Evolutionary conservation across 2,329 filamentous ascomycete species (phyloP).

Genomic region (Aulographum hederae): DNA sequence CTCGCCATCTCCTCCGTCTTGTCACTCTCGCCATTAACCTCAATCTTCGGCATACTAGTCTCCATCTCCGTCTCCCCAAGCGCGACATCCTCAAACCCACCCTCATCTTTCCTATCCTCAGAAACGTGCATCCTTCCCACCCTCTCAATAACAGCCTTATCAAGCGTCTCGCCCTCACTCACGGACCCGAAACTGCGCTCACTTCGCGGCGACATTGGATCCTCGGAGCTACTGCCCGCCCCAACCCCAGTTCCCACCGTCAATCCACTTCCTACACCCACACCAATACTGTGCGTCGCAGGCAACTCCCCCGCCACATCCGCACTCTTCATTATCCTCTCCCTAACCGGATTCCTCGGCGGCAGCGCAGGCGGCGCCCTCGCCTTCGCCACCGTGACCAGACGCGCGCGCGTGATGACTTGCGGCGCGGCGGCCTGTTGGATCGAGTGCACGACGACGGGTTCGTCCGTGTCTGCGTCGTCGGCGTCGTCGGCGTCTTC

Average conservation of each 20-base stretch:
- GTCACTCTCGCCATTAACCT: no score
- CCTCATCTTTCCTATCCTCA: neutral
- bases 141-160: neutral
- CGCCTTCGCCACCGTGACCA: conserved; percentile 4
- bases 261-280: neutral
- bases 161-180: neutral
- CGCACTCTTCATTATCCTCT: neutral
- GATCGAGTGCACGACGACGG: conserved; percentile 14
- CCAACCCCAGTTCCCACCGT: neutral
- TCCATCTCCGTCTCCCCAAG: no score
- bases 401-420: conserved; percentile 2
- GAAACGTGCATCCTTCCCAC: neutral
- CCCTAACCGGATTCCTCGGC: conserved; percentile 5
- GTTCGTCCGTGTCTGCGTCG: conserved; percentile 41
- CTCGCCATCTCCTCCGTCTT: no score
- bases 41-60: no score
- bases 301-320: neutral
- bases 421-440: conserved; percentile 2
- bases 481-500: conserved; percentile 15
- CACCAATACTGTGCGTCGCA: neutral
- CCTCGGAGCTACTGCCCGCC: neutral
- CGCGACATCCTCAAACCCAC: neutral
- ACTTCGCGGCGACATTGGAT: neutral
- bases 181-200: neutral
- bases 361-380: conserved; percentile 3